A percentile compares a stretch with the other conserved stretches of the same genome.
phyloP scores from a whole-genome alignment of 2,329 filamentous ascomycete genomes.

The Pseudocercospora vitis region DNA sequence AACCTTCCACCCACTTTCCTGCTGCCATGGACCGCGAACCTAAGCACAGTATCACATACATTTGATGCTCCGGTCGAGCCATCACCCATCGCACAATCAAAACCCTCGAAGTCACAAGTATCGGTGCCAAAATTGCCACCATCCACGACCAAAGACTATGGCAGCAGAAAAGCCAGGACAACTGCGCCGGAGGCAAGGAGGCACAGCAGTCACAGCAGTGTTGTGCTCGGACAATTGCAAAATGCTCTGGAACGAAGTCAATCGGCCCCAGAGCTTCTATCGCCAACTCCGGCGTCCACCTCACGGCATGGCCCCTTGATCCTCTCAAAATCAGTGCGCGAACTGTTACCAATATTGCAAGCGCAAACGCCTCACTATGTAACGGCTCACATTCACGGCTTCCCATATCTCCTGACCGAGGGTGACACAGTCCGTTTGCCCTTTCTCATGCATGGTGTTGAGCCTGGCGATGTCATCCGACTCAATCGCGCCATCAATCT shows the following conservation, averaged over 20 bases:
- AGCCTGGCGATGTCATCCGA: constrained; percentile 79
- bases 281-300: background rate
- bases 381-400: constrained; percentile 75
- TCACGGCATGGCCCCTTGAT: constrained; percentile 33
- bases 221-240: background rate
- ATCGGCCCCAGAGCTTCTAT: background rate
- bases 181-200: no score
- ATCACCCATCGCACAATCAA: background rate
- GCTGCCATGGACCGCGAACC: constrained; percentile 52
- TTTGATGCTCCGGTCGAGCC: constrained; percentile 12
- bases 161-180: no score
- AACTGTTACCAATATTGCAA: constrained; percentile 68
- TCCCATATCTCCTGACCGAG: constrained; percentile 72
- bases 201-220: no score
- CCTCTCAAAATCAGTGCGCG: constrained; percentile 57
- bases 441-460: constrained; percentile 51
- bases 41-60: constrained; percentile 40
- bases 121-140: no score
- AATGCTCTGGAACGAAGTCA: background rate
- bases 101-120: background rate
- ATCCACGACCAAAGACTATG: no score
- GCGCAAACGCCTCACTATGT: constrained; percentile 76
- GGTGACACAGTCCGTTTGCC: constrained; percentile 53
- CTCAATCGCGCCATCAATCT: constrained; percentile 81
- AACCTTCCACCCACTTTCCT: constrained; percentile 54